Base-by-base conservation (phyloP, 805 yeast species). In the Kazachstania martiniae region DNA sequence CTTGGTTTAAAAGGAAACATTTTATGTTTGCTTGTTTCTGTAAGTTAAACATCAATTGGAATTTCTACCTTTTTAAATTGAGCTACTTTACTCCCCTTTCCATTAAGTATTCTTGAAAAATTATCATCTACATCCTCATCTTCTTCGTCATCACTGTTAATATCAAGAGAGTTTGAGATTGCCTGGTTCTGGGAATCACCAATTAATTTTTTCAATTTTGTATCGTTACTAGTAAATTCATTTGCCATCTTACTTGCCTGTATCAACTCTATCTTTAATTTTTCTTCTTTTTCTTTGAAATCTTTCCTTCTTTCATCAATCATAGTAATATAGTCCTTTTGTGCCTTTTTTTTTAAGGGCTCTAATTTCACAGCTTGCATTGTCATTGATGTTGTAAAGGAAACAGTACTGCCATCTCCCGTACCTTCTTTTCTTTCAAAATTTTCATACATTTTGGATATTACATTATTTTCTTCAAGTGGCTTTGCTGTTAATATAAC, bases 1-100 rank as follows among this genome's bases (percentile, higher is more conserved):
- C 65, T 68, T 1, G 70, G 68, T 24, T 72, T 60, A 43, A 63
- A 80, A 9, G 95, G 97, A 49, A 89, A 91, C 82, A 81, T 78
- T 27, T 66, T 71, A 66, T 56, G 49, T 70, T 47, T 52, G 35
- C 34, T 44, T 31, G 31, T 46, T 40, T 44, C 48, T 28, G 30
- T 51, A 13, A 43, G 34, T 13, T 40, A 35, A 4, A 56, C 35
- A 8, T 58, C 62, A 4, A 52, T 42, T 2, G 61, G 60, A 8
- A 43, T 38, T 22, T 45, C 48, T 5, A 37, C 25, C 8, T 34
- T 37, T 18, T 34, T 36, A 5, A 9, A 8, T 16, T 26, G 28
- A 7, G 27, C 30, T 24, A 19, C 12, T 18, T 23, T 14, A n/a
- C 30, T 13, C 21, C 26, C 4, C 36, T 27, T n/a, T 30, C 31